Evolutionary conservation across 345 rosid species (phyloP).

Genomic region (Schrenkiella parvula): DNA sequence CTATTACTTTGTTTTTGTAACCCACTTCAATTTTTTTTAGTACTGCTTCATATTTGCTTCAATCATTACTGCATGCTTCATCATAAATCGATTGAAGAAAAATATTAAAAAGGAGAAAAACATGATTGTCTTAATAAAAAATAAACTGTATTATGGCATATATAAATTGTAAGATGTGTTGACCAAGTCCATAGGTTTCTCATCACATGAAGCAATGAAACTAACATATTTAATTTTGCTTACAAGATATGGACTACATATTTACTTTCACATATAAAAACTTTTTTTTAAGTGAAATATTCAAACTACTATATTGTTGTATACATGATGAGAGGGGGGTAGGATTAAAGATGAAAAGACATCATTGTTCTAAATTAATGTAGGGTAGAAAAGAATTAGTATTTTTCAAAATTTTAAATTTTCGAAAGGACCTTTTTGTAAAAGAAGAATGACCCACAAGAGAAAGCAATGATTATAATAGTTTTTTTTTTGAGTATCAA

Average conservation of each 20-base stretch:
- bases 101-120: not conserved
- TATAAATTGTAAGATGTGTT: not conserved
- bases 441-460: conserved; percentile 35
- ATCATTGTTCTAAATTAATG: conserved; percentile 24
- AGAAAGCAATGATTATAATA: conserved; percentile 23
- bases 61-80: conserved; percentile 21
- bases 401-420: conserved; percentile 14
- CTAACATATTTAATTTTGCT: not conserved
- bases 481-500: conserved; percentile 13
- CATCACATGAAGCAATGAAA: not conserved
- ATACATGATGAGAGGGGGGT: conserved; percentile 12
- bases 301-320: not conserved
- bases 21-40: not conserved
- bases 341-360: conserved; percentile 30
- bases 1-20: not conserved
- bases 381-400: conserved; percentile 7
- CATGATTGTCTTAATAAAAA: not conserved
- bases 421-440: conserved; percentile 24
- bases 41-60: not conserved
- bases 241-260: not conserved
- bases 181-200: conserved; percentile 13
- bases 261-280: conserved; percentile 1
- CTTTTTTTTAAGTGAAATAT: not conserved
- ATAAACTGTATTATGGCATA: not conserved
- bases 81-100: not conserved